These are phyloP conservation scores for Trametes pubescens DNA, from an alignment of 1,284 basidiomycete species.

Conservation along the genomic window DNA sequence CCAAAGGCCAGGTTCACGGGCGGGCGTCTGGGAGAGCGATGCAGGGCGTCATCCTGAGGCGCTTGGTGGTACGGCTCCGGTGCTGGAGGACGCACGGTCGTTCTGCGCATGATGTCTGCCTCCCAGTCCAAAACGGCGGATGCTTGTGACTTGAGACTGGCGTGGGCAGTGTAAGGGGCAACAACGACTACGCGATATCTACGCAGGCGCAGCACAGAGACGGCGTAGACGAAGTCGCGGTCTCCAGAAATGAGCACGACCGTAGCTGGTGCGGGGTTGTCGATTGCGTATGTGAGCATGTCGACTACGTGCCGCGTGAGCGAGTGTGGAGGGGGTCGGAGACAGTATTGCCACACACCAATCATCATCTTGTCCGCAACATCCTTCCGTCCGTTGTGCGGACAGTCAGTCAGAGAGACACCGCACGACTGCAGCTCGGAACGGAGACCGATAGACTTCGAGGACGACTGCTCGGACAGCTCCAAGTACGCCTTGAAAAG, in stretches of 20 bases:
- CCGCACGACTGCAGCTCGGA: slow-evolving; percentile 52
- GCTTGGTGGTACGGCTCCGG: slow-evolving; percentile 14
- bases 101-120: slow-evolving; percentile 45
- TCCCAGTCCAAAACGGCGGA: slow-evolving; percentile 63
- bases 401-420: slow-evolving; percentile 53
- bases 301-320: slow-evolving; percentile 51
- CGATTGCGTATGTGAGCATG: slow-evolving; percentile 66
- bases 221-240: slow-evolving; percentile 65
- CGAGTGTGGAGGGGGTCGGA: slow-evolving; percentile 30
- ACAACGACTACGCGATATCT: slow-evolving; percentile 59
- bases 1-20: slow-evolving; percentile 13
- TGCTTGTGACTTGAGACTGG: slow-evolving; percentile 63
- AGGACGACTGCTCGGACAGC: slow-evolving; percentile 43
- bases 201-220: slow-evolving; percentile 60
- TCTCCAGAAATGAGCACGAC: slow-evolving; percentile 65
- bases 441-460: slow-evolving; percentile 52
- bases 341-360: slow-evolving; percentile 33
- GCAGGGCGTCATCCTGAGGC: slow-evolving; percentile 19
- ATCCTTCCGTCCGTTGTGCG: slow-evolving; percentile 52
- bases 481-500: slow-evolving; percentile 61
- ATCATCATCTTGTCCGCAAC: slow-evolving; percentile 54
- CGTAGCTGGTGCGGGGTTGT: slow-evolving; percentile 59
- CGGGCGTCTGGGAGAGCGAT: slow-evolving; percentile 28
- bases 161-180: slow-evolving; percentile 45
- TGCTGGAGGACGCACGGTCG: slow-evolving; percentile 18